Evolutionary conservation across 345 rosid species (phyloP).

Genomic region (Adansonia digitata): DNA sequence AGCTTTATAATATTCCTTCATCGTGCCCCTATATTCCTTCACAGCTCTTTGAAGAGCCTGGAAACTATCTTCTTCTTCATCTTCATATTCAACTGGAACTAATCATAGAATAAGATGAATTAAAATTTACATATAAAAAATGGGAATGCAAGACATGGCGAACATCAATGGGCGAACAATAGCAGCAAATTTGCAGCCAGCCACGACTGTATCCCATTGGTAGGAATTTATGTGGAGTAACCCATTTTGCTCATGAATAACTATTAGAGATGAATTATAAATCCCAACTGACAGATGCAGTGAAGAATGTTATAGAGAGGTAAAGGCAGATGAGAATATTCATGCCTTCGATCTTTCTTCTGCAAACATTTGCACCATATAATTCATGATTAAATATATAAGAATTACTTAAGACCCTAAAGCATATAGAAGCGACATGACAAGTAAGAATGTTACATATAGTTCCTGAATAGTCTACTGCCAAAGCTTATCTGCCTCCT

Average conservation of each 20-base stretch:
- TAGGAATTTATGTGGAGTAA: neutral
- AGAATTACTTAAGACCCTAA: neutral
- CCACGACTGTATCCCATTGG: neutral
- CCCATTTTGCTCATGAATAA: neutral
- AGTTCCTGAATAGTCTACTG: neutral
- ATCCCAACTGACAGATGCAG: too few species aligned
- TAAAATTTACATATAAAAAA: neutral
- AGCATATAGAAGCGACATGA: neutral
- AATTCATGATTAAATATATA: neutral
- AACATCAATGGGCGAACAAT: neutral
- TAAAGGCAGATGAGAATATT: neutral
- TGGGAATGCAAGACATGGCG: neutral
- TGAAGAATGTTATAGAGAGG: too few species aligned
- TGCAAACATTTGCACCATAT: neutral
- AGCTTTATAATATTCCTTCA: conserved; percentile 52
- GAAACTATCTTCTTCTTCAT: conserved; percentile 41
- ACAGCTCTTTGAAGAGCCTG: conserved; percentile 53
- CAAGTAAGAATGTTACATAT: neutral
- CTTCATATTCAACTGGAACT: conserved; percentile 18
- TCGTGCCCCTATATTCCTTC: conserved; percentile 40
- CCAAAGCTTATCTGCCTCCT: neutral
- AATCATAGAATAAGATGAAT: conserved; percentile 1
- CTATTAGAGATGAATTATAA: neutral
- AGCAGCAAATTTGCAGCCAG: conserved; percentile 2
- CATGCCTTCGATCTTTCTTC: neutral